Base-by-base conservation (phyloP, 768 basidiomycete genomes). In the Mycena capillaripes region DNA sequence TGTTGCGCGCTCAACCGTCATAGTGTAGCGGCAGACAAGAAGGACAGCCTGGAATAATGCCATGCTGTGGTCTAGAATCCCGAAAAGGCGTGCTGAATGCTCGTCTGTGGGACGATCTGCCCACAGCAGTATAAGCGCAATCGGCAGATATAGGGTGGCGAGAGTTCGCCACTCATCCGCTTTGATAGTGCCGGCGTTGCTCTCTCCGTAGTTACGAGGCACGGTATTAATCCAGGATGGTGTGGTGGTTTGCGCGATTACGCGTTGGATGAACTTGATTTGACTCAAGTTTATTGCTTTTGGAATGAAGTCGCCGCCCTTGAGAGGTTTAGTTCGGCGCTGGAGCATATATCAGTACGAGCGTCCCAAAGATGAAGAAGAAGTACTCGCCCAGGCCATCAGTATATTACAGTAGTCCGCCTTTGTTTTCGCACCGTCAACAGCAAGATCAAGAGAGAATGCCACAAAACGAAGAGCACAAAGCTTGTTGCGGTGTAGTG, bases 131-230 rank as follows among this genome's bases (percentile, higher is more conserved):
- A 80, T 64, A 6, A 83, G 72, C 0, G 78, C 76, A 6, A 83
- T 56, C 1, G 80, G 81, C 1, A 83, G 62, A 53, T 79, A 76
- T 25, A 80, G 53, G 0, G 70, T 78, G 29, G 59, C 36, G 4
- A 80, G 42, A 0, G 71, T 69, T 4, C 74, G 53, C 80, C 81
- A 83, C 60, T 83, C 66, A n/a, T 81, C 78, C 12, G 80, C 79
- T 60, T 82, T 83, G 58, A 82, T 64, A 0, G 55, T 79, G 21
- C 82, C 79, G 4, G 77, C 79, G 30, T 52, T 67, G 34, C 62
- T 63, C 46, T 68, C 59, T 6, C 78, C 78, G 52, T 78, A 76
- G 59, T 79, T 78, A 29, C 34, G 59, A 36, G 78, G 78, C 34
- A 77, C 73, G 36, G 25, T 46, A 32, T 73, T 68, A 61, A 73